Evolutionary conservation across 148 eudicot species (phyloP).

Genomic region (Vaccinium vitisidaea): DNA sequence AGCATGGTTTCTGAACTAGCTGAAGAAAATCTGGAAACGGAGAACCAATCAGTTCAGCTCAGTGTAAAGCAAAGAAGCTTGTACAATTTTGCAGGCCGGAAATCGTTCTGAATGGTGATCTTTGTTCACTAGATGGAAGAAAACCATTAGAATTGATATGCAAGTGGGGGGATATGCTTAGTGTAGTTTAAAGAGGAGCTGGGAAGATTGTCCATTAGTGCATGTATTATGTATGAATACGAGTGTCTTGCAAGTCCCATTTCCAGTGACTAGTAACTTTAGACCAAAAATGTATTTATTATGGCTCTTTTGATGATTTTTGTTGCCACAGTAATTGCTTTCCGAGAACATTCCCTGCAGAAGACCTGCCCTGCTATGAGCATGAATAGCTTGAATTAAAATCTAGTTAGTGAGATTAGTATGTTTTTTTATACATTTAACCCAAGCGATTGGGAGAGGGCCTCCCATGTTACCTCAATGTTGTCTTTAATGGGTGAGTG

Average conservation of each 20-base stretch:
- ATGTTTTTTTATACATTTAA: not conserved
- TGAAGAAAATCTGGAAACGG: not conserved
- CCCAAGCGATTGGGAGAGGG: not conserved
- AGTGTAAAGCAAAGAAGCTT: not conserved
- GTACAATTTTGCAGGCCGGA: not conserved
- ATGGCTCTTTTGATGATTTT: not conserved
- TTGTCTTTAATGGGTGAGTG: not conserved
- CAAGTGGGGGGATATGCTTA: not conserved
- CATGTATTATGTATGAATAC: not conserved
- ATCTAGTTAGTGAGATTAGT: not conserved
- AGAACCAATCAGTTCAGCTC: conserved; percentile 5
- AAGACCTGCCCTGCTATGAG: not conserved
- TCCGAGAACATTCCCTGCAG: not conserved
- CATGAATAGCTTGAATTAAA: not conserved
- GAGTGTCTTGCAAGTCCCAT: not conserved
- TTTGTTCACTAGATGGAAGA: not conserved
- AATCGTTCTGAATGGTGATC: not conserved
- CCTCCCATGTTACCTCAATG: not conserved
- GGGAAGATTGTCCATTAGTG: not conserved
- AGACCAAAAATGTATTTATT: not conserved
- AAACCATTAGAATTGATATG: not conserved
- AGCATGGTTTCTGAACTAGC: conserved; percentile 9
- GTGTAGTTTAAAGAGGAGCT: not conserved
- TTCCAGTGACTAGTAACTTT: not conserved
- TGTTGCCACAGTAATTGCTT: conserved; percentile 3